Evolutionary conservation across 2,329 filamentous ascomycete genomes (phyloP).

Genomic region (Zasmidium angulare): DNA sequence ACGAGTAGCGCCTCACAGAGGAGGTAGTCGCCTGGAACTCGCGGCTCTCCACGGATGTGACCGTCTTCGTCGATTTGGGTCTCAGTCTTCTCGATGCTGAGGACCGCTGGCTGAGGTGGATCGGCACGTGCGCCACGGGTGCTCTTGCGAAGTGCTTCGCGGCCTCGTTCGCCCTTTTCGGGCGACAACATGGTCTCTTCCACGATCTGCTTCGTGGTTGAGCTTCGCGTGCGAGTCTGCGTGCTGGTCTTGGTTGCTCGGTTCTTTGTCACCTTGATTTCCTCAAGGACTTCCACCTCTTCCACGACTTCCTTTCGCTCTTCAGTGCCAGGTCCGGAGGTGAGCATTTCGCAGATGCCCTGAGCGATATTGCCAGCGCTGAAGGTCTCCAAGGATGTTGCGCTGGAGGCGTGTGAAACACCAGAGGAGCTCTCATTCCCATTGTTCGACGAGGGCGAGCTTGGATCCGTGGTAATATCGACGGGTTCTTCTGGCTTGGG

Average conservation of each 20-base stretch:
- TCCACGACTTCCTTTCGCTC: slow-evolving; percentile 10
- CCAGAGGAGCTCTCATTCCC: slow-evolving; percentile 24
- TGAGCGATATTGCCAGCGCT: slow-evolving; percentile 29
- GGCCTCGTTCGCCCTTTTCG: slow-evolving; percentile 9
- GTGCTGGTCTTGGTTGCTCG: slow-evolving; percentile 5
- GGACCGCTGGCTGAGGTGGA: slow-evolving; percentile 19
- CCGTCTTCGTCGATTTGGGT: slow-evolving; percentile 16
- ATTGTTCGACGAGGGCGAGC: slow-evolving; percentile 23
- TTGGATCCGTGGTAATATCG: slow-evolving; percentile 12
- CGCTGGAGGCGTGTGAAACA: slow-evolving; percentile 29
- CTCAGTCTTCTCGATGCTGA: slow-evolving; percentile 28
- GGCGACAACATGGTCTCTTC: slow-evolving; percentile 9
- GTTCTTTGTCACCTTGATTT: slow-evolving; percentile 11
- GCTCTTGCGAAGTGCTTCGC: slow-evolving; percentile 16
- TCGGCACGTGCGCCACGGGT: slow-evolving; percentile 11
- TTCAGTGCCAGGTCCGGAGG: slow-evolving; percentile 17
- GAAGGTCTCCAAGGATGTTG: slow-evolving; percentile 31
- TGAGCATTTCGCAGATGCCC: slow-evolving; percentile 33
- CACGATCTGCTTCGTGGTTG: background rate
- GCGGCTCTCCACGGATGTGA: slow-evolving; percentile 36
- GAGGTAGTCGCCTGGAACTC: slow-evolving; percentile 63
- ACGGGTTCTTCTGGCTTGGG: slow-evolving; percentile 13
- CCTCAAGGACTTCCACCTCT: slow-evolving; percentile 1
- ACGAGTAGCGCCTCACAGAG: slow-evolving; percentile 74
- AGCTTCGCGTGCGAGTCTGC: slow-evolving; percentile 3